Evolutionary conservation across 2,329 filamentous ascomycete species (phyloP).

Genomic region (Trichoderma endophyticum): DNA sequence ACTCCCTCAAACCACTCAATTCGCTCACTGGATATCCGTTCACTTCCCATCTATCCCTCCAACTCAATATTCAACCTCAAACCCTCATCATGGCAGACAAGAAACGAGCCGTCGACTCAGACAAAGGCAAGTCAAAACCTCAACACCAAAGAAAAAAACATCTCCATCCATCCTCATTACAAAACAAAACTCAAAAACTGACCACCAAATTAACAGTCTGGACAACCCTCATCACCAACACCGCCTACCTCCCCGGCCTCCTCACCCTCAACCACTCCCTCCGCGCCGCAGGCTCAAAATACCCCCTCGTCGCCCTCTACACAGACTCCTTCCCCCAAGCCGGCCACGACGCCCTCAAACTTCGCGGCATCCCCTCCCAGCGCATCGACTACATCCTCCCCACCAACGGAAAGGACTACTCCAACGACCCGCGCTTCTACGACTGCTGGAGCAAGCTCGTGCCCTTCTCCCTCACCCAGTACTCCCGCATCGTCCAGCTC

Average conservation of each 20-base stretch:
- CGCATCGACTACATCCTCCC: constrained; percentile 72
- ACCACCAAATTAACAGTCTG: constrained; percentile 59
- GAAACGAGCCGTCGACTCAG: constrained; percentile 37
- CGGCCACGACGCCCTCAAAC: constrained; percentile 66
- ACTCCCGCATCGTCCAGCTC: constrained; percentile 75
- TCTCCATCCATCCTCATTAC: not conserved
- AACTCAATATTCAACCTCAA: not conserved
- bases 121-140: constrained; percentile 33
- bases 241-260: constrained; percentile 75
- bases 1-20: not conserved
- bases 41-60: not conserved
- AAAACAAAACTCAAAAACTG: not conserved
- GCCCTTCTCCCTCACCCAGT: constrained; percentile 73
- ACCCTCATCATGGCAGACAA: constrained; percentile 25
- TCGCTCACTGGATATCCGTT: not conserved
- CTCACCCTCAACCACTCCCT: constrained; percentile 78
- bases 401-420: constrained; percentile 62
- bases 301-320: constrained; percentile 80
- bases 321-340: constrained; percentile 70
- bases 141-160: too few species aligned
- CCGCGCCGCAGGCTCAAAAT: constrained; percentile 60
- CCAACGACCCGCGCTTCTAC: constrained; percentile 77
- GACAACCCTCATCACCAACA: constrained; percentile 85
- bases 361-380: constrained; percentile 66
- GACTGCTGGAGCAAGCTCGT: constrained; percentile 88